These are phyloP conservation scores for Mycena vitilis DNA, from an alignment of 768 basidiomycete species.

Conservation along the genomic window DNA sequence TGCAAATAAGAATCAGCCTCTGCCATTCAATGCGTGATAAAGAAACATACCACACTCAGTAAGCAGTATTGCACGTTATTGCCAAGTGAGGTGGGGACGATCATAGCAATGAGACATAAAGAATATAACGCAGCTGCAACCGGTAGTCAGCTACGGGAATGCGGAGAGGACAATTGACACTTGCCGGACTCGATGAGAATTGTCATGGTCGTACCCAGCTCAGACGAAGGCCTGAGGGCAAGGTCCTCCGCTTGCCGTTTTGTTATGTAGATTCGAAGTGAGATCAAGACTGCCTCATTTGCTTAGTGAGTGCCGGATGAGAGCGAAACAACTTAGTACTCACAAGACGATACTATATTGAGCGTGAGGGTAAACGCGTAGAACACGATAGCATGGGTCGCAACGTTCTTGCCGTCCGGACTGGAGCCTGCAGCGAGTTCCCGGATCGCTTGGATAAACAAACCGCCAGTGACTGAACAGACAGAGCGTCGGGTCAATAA, in stretches of 20 bases:
- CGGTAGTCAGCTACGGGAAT: neutral
- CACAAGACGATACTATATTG: slow-evolving; percentile 32
- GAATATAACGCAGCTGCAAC: slow-evolving; percentile 32
- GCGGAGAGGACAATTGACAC: neutral
- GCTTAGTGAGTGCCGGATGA: neutral
- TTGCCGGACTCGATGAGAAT: slow-evolving; percentile 34
- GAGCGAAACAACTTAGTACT: neutral
- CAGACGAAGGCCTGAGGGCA: neutral
- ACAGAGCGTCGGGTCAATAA: neutral
- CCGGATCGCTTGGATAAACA: slow-evolving; percentile 30
- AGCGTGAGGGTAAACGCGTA: slow-evolving; percentile 31
- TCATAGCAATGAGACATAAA: slow-evolving; percentile 29
- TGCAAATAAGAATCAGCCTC: neutral
- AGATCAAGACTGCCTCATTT: slow-evolving; percentile 24
- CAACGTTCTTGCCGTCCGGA: slow-evolving; percentile 29
- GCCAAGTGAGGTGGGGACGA: slow-evolving; percentile 29
- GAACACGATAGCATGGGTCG: slow-evolving; percentile 29
- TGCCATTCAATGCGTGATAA: neutral
- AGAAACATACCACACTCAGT: slow-evolving; percentile 28
- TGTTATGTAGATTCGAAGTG: slow-evolving; percentile 31
- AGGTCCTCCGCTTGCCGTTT: slow-evolving; percentile 10
- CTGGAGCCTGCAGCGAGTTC: slow-evolving; percentile 25
- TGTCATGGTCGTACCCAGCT: slow-evolving; percentile 28
- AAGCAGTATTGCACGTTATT: slow-evolving; percentile 32
- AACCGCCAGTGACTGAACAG: slow-evolving; percentile 24